Conservation (phyloP, 805 yeast genomes). For the Candida insectorum region DNA sequence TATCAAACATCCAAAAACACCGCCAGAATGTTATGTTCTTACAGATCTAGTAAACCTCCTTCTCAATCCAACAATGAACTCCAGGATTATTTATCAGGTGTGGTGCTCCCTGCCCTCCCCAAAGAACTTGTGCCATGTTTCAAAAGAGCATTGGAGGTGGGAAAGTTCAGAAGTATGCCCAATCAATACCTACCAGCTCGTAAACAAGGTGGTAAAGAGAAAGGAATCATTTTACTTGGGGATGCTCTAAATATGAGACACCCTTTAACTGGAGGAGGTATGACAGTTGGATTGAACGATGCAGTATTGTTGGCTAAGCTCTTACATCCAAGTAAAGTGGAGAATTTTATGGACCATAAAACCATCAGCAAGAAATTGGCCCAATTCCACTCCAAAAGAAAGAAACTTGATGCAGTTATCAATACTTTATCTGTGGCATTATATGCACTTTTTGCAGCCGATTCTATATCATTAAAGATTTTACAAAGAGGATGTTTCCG, state of each 20-base stretch:
- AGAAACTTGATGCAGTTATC: constrained; percentile 74
- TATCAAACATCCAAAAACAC: constrained; percentile 83
- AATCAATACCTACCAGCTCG: constrained; percentile 85
- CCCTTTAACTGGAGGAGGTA: constrained; percentile 98
- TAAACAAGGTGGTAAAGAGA: constrained; percentile 48
- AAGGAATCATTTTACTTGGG: constrained; percentile 81
- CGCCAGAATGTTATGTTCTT: constrained; percentile 87
- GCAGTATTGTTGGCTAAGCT: constrained; percentile 65
- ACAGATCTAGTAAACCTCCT: constrained; percentile 72
- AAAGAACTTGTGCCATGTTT: constrained; percentile 62
- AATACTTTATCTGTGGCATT: constrained; percentile 90
- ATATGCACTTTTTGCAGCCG: constrained; percentile 88
- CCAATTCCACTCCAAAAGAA: constrained; percentile 75
- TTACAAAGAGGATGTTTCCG: constrained; percentile 86
- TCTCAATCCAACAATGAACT: constrained; percentile 54
- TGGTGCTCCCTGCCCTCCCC: constrained; percentile 72
- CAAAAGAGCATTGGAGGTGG: constrained; percentile 50
- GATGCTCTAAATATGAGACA: constrained; percentile 97
- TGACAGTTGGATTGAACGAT: constrained; percentile 95
- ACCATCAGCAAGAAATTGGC: constrained; percentile 53
- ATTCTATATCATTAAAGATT: constrained; percentile 56
- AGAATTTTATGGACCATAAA: constrained; percentile 56
- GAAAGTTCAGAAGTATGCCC: constrained; percentile 82
- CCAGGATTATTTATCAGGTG: constrained; percentile 52
- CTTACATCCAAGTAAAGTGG: constrained; percentile 52